phyloP scores from a whole-genome alignment of 2,329 filamentous ascomycete species.

The Cladosporium sp. region DNA sequence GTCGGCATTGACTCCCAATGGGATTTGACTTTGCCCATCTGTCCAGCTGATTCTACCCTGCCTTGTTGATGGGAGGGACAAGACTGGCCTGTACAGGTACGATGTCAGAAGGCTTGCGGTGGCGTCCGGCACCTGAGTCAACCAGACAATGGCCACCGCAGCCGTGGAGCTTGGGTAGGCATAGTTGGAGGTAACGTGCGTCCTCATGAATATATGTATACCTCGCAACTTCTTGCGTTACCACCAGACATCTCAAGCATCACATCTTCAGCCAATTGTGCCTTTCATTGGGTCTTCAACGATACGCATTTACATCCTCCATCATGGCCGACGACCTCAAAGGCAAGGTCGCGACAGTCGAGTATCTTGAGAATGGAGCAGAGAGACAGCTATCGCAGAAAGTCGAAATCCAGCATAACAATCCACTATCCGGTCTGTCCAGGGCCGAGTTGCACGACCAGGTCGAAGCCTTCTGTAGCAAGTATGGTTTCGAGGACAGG shows the following conservation, averaged over 20 bases:
- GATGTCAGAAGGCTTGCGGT: neutral
- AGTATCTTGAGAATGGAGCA: constrained; percentile 13
- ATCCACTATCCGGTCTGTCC: constrained; percentile 14
- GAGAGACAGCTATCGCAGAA: constrained; percentile 11
- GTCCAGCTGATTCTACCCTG: neutral
- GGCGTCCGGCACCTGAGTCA: neutral
- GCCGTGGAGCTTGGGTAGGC: neutral
- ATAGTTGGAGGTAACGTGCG: too few species aligned
- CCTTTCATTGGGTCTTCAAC: neutral
- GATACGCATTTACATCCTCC: neutral
- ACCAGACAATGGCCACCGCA: neutral
- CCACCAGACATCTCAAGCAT: neutral
- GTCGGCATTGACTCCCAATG: neutral
- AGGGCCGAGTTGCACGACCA: constrained; percentile 12
- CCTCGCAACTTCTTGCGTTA: neutral
- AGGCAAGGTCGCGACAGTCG: constrained; percentile 8
- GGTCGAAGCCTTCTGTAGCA: constrained; percentile 15
- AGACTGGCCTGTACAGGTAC: too few species aligned
- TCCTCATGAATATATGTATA: neutral
- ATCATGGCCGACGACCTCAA: constrained; percentile 9
- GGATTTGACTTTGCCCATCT: neutral
- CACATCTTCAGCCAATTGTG: neutral
- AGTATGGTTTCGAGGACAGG: constrained; percentile 14
- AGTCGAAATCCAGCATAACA: neutral
- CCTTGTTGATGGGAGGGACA: neutral